Percentiles rank a stretch among this genome's conserved stretches.
These are phyloP conservation scores for Blastobotrys terrestris DNA, from an alignment of 805 yeast genomes.

Conservation along the genomic window DNA sequence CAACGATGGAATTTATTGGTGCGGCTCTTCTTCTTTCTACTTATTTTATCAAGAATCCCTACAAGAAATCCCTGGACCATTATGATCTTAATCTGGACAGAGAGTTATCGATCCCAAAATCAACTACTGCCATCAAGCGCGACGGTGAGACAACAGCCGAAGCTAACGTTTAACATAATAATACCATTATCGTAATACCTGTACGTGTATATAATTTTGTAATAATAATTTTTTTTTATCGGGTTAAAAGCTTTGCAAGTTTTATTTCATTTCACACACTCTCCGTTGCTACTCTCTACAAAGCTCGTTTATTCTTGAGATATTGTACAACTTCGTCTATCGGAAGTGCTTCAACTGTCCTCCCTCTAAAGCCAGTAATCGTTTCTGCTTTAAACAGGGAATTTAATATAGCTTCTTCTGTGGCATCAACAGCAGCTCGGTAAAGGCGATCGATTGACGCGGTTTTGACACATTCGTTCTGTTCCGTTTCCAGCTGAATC, in stretches of 20 bases:
- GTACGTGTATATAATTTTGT: too few species aligned
- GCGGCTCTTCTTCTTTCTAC: constrained; percentile 2
- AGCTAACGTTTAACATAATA: neutral
- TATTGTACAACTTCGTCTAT: neutral
- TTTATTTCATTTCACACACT: too few species aligned
- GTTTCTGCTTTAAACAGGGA: neutral
- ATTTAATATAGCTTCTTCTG: neutral
- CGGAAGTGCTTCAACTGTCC: neutral
- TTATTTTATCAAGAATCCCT: neutral
- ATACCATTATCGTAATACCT: too few species aligned
- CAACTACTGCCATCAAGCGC: neutral
- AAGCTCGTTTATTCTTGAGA: neutral
- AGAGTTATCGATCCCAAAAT: neutral
- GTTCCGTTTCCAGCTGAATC: neutral
- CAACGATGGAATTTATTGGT: constrained; percentile 16
- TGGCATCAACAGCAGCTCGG: neutral
- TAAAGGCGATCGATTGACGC: neutral
- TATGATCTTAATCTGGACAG: neutral
- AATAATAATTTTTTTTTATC: too few species aligned
- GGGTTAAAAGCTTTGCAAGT: too few species aligned
- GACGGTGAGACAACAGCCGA: neutral
- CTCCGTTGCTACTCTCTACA: too few species aligned
- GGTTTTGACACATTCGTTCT: neutral
- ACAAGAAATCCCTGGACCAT: neutral
- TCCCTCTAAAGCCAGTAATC: neutral